phyloP scores from a whole-genome alignment of 78 protist genomes.

The Polysphondylium violaceum region DNA sequence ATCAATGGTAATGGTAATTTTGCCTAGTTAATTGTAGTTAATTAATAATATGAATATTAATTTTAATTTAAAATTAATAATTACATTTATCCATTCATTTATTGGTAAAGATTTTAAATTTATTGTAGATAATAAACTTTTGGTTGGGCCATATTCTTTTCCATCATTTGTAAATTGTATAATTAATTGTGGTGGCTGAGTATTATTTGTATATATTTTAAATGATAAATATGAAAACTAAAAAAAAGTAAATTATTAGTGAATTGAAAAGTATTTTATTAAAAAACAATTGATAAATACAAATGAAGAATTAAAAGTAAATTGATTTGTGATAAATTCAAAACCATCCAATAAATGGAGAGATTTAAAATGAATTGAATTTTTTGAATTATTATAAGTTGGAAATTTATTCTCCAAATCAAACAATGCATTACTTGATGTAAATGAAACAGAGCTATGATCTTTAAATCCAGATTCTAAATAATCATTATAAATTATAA shows the following conservation, averaged over 20 bases:
- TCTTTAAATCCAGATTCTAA: background rate
- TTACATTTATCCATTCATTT: too few relatives aligned
- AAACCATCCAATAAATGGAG: background rate
- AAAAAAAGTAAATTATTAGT: background rate
- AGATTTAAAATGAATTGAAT: constrained; percentile 4
- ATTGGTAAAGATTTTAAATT: too few relatives aligned
- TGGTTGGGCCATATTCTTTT: background rate
- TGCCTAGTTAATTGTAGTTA: too few relatives aligned
- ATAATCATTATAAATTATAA: constrained; percentile 14
- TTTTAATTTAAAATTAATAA: too few relatives aligned
- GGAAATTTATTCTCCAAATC: constrained; percentile 1
- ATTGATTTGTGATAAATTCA: background rate
- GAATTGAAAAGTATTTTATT: background rate
- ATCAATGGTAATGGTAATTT: too few relatives aligned
- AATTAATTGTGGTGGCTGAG: too few relatives aligned
- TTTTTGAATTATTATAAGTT: constrained; percentile 15
- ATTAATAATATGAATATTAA: too few relatives aligned
- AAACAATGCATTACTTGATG: background rate
- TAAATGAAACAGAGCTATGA: background rate
- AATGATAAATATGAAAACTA: background rate
- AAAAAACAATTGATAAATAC: background rate
- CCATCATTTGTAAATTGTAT: background rate
- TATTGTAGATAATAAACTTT: too few relatives aligned
- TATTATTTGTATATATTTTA: background rate
- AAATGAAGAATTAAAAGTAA: background rate